These are phyloP conservation scores for Cladophialophora chaetospira DNA, from an alignment of 2,329 filamentous ascomycete genomes.

Conservation along the genomic window DNA sequence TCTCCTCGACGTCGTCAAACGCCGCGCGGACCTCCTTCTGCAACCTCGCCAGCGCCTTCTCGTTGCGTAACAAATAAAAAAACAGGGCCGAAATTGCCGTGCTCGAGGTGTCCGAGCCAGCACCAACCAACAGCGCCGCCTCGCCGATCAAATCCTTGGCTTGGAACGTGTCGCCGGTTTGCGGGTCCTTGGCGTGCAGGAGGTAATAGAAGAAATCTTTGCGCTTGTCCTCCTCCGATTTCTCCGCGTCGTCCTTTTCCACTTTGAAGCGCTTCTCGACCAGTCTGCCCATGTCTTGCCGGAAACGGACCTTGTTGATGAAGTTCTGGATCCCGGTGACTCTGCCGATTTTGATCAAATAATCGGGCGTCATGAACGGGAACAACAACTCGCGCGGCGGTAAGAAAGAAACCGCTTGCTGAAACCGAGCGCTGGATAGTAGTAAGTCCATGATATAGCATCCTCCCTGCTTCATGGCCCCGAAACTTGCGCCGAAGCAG, in stretches of 20 bases:
- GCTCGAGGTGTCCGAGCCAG: slow-evolving; percentile 45
- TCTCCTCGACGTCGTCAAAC: slow-evolving; percentile 42
- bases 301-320: slow-evolving; percentile 12
- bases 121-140: slow-evolving; percentile 18
- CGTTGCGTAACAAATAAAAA: slow-evolving; percentile 45
- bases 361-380: slow-evolving; percentile 6
- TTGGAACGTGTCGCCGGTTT: slow-evolving; percentile 41
- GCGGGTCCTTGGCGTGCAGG: slow-evolving; percentile 49
- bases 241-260: slow-evolving; percentile 33
- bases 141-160: slow-evolving; percentile 23
- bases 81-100: slow-evolving; percentile 42
- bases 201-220: slow-evolving; percentile 55
- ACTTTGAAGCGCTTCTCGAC: slow-evolving; percentile 41
- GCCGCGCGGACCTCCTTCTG: slow-evolving; percentile 39
- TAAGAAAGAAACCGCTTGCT: slow-evolving; percentile 6
- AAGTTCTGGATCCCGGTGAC: slow-evolving; percentile 5
- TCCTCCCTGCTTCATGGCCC: slow-evolving; percentile 48
- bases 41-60: slow-evolving; percentile 36
- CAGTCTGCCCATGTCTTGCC: slow-evolving; percentile 8
- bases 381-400: slow-evolving; percentile 18
- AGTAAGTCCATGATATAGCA: slow-evolving; percentile 46
- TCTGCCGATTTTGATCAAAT: background rate
- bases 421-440: slow-evolving; percentile 14
- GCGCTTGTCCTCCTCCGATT: slow-evolving; percentile 41
- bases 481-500: slow-evolving; percentile 43